phyloP scores from a whole-genome alignment of 2,329 filamentous ascomycete genomes.

The Claviceps cyperi region DNA sequence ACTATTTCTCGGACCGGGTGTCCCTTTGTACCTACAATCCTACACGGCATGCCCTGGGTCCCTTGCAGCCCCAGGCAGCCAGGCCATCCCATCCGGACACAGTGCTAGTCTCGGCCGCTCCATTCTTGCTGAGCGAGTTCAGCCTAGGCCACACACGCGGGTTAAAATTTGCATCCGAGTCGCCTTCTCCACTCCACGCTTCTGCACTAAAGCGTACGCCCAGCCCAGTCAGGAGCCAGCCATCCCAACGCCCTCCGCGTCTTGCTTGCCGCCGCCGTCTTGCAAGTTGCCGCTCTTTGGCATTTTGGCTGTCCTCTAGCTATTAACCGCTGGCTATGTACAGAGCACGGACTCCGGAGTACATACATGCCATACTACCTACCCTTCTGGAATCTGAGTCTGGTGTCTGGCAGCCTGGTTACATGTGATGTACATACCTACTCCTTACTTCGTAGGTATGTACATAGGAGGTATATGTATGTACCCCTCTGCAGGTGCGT shows the following conservation, averaged over 20 bases:
- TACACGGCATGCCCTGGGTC: neutral
- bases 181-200: neutral
- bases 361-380: too few species aligned
- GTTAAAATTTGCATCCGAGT: neutral
- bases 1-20: neutral
- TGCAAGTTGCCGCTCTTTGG: too few species aligned
- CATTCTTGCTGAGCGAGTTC: neutral
- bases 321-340: too few species aligned
- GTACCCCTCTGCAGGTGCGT: too few species aligned
- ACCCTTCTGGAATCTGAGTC: too few species aligned
- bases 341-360: too few species aligned
- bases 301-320: too few species aligned
- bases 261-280: neutral
- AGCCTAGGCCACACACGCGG: neutral
- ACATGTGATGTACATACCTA: too few species aligned
- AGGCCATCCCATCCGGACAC: neutral
- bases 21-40: neutral
- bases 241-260: neutral
- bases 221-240: neutral
- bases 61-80: neutral
- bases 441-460: too few species aligned
- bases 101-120: conserved; percentile 2
- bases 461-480: too few species aligned
- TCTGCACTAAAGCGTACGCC: neutral
- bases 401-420: too few species aligned